Evolutionary conservation across 2,329 filamentous ascomycete species (phyloP).

Genomic region (Chaetomium sp.): DNA sequence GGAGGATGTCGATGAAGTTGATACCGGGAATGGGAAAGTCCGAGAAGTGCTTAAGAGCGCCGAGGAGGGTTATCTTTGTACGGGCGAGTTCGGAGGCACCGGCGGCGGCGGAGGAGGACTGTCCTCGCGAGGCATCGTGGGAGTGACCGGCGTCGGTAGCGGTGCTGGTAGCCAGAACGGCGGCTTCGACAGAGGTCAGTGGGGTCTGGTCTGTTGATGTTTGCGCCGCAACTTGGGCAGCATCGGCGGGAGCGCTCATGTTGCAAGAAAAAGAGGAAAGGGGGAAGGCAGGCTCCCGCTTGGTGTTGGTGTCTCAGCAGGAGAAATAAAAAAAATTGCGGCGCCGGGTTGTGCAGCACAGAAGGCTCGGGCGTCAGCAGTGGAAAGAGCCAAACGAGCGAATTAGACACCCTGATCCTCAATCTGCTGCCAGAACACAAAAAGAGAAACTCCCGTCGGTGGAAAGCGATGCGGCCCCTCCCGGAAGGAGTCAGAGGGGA

Average conservation of each 20-base stretch:
- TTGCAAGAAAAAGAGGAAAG: slow-evolving; percentile 26
- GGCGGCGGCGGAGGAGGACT: slow-evolving; percentile 56
- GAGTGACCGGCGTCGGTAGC: slow-evolving; percentile 15
- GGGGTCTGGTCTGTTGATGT: slow-evolving; percentile 23
- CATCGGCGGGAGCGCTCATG: slow-evolving; percentile 30
- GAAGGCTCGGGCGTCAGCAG: slow-evolving; percentile 21
- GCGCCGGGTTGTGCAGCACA: slow-evolving; percentile 19
- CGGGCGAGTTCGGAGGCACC: slow-evolving; percentile 58
- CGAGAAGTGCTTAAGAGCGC: slow-evolving; percentile 73
- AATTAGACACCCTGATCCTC: slow-evolving; percentile 17
- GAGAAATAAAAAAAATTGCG: slow-evolving; percentile 11
- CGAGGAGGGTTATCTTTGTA: slow-evolving; percentile 64
- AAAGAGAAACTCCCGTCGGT: slow-evolving; percentile 12
- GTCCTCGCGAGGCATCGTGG: slow-evolving; percentile 56
- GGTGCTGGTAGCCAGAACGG: slow-evolving; percentile 15
- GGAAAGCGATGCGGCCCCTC: slow-evolving; percentile 13
- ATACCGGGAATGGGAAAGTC: slow-evolving; percentile 92
- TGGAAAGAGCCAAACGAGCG: slow-evolving; percentile 21
- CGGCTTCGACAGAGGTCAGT: slow-evolving; percentile 31
- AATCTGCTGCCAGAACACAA: slow-evolving; percentile 12
- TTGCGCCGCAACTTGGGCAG: slow-evolving; percentile 21
- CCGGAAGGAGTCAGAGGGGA: slow-evolving; percentile 16
- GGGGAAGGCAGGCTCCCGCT: slow-evolving; percentile 21
- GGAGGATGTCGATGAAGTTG: slow-evolving; percentile 96
- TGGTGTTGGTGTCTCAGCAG: slow-evolving; percentile 22